These are phyloP conservation scores for Trichosphaerium sp. DNA, from an alignment of 78 protist species.

Conservation along the genomic window DNA sequence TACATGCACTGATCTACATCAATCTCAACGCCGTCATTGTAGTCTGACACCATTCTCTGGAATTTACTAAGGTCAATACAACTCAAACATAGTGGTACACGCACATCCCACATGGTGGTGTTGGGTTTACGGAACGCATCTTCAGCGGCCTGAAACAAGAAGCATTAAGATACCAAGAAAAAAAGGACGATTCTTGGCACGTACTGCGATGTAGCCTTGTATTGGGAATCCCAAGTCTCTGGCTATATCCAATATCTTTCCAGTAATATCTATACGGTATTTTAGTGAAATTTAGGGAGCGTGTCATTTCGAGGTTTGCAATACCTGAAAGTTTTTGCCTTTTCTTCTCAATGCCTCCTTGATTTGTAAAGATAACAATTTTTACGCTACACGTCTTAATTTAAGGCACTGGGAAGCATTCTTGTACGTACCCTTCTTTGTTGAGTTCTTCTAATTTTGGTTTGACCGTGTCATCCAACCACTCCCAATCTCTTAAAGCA, in stretches of 20 bases:
- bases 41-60: constrained; percentile 1
- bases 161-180: no score
- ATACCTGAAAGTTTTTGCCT: no score
- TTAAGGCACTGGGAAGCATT: no score
- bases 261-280: background rate
- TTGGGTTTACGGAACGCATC: constrained; percentile 25
- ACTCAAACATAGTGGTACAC: no score
- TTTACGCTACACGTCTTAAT: no score
- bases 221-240: constrained; percentile 9
- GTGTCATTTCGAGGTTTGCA: no score
- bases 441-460: constrained; percentile 3
- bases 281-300: no score
- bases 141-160: no score
- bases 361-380: constrained; percentile 45
- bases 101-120: constrained; percentile 48
- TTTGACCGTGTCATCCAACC: no score
- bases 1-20: constrained; percentile 23
- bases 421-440: constrained; percentile 15
- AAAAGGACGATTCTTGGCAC: no score
- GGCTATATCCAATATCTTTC: constrained; percentile 5
- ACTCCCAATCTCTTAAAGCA: background rate
- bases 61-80: no score
- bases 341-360: constrained; percentile 29
- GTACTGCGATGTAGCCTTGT: constrained; percentile 6
- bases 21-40: background rate